phyloP scores from a whole-genome alignment of 495 filamentous ascomycete genomes.

The Trichoderma parareesei region DNA sequence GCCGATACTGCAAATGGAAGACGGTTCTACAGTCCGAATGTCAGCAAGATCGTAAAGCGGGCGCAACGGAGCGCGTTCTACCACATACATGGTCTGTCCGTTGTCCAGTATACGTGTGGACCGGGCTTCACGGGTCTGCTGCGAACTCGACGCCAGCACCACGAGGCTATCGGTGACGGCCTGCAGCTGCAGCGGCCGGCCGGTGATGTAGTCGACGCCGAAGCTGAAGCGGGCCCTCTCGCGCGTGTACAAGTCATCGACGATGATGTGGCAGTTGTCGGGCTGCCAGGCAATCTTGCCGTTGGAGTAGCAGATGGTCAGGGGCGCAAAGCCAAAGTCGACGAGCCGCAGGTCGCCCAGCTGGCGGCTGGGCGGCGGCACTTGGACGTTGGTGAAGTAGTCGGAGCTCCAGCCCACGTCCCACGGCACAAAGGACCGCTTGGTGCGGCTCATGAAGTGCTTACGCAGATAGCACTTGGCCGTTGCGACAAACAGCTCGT shows the following conservation, averaged over 20 bases:
- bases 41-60: not conserved
- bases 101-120: not conserved
- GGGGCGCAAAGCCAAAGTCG: not conserved
- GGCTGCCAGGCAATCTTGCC: conserved; percentile 8
- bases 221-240: conserved; percentile 4
- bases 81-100: not conserved
- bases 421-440: conserved; percentile 2
- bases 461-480: not conserved
- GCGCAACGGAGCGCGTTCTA: not conserved
- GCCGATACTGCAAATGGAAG: not conserved
- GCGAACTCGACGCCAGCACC: not conserved
- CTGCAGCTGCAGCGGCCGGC: conserved; percentile 5
- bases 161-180: conserved; percentile 1
- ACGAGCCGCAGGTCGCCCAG: not conserved
- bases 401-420: conserved; percentile 6
- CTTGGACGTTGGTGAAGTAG: not conserved
- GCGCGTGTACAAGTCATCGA: not conserved
- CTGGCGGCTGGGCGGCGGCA: not conserved
- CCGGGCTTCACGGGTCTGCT: not conserved
- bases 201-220: not conserved
- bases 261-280: not conserved
- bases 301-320: not conserved
- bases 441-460: not conserved
- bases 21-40: not conserved
- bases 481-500: not conserved